Percentiles rank a stretch among this genome's conserved stretches.
Conservation (phyloP, 441 rosid genomes). For the Arabidopsis lyrata region DNA sequence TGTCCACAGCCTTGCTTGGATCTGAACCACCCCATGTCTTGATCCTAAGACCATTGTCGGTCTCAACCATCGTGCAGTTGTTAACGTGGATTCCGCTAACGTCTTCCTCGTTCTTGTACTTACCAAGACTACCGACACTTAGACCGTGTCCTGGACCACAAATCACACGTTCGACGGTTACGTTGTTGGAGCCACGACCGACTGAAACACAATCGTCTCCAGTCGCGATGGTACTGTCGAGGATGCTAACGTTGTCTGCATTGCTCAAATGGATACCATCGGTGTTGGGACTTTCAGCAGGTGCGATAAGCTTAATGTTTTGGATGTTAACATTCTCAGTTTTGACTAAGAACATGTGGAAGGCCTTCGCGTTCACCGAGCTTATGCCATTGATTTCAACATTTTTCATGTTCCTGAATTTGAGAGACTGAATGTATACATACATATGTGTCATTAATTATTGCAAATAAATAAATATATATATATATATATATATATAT, state of each 20-base stretch:
- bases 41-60: conserved; percentile 74
- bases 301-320: conserved; percentile 40
- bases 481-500: too few relatives aligned
- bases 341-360: conserved; percentile 44
- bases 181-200: conserved; percentile 47
- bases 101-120: conserved; percentile 54
- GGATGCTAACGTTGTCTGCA: conserved; percentile 38
- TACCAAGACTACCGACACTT: conserved; percentile 82
- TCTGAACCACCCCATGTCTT: conserved; percentile 66
- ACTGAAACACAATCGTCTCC: conserved; percentile 73
- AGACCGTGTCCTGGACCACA: conserved; percentile 91
- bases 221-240: conserved; percentile 45
- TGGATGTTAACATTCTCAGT: conserved; percentile 18
- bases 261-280: conserved; percentile 48
- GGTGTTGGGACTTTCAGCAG: conserved; percentile 44
- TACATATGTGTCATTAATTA: background rate
- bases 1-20: conserved; percentile 50
- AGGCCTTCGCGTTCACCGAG: conserved; percentile 44
- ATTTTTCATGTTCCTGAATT: conserved; percentile 40
- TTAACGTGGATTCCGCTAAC: conserved; percentile 55
- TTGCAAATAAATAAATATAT: background rate
- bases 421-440: conserved; percentile 38
- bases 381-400: conserved; percentile 19
- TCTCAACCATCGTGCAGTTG: conserved; percentile 55
- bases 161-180: conserved; percentile 47